Conservation (phyloP, 306 rosid genomes). For the Canavalia ensiformis region DNA sequence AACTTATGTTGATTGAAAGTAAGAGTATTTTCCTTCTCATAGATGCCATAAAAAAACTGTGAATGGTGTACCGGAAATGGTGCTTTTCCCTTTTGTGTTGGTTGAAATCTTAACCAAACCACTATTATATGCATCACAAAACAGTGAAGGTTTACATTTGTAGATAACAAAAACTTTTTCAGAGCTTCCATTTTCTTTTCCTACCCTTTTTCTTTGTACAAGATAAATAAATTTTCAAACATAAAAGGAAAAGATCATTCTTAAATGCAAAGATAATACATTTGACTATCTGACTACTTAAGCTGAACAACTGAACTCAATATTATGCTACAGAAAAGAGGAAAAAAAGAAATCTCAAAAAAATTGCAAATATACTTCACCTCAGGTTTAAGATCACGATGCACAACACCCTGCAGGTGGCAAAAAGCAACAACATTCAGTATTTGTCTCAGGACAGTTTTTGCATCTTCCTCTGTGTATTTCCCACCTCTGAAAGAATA, state of each 20-base stretch:
- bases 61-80: neutral
- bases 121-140: neutral
- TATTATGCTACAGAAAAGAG: neutral
- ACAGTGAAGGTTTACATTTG: neutral
- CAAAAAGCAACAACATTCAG: conserved; percentile 48
- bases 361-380: conserved; percentile 45
- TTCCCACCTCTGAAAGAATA: conserved; percentile 76
- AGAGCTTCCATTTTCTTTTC: conserved; percentile 19
- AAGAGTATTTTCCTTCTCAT: neutral
- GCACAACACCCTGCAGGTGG: conserved; percentile 32
- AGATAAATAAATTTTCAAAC: conserved; percentile 2
- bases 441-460: conserved; percentile 71
- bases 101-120: conserved; percentile 12
- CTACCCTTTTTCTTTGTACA: neutral
- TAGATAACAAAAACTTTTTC: neutral
- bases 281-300: conserved; percentile 3
- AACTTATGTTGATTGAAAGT: neutral
- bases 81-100: neutral
- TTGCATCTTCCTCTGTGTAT: conserved; percentile 89
- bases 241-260: conserved; percentile 17
- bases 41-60: neutral
- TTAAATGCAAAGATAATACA: conserved; percentile 15
- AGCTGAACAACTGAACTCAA: neutral
- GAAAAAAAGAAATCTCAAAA: neutral
- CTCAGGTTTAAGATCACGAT: conserved; percentile 64